A percentile compares a stretch with the other conserved stretches of the same genome.
Evolutionary conservation across 768 basidiomycete genomes (phyloP).

Genomic region (Tubosaeta brunneosetosa): DNA sequence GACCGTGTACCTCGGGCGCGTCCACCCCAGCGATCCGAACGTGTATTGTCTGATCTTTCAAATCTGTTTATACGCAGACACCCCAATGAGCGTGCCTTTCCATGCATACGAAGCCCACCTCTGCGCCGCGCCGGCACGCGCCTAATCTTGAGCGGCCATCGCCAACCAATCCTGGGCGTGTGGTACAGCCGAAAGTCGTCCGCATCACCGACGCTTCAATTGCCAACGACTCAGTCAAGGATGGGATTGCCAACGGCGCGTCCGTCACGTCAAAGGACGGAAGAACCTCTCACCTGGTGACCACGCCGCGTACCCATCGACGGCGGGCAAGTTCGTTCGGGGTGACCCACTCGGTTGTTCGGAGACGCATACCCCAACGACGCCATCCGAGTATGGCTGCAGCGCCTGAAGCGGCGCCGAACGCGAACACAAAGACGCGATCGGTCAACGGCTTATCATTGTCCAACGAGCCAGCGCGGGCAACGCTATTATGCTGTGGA

Average conservation of each 20-base stretch:
- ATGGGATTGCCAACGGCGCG: too few species aligned
- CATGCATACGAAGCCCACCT: neutral
- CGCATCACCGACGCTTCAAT: conserved; percentile 68
- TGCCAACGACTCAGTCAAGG: neutral
- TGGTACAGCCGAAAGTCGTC: conserved; percentile 88
- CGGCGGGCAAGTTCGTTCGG: conserved; percentile 52
- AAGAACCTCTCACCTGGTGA: conserved; percentile 57
- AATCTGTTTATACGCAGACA: conserved; percentile 38
- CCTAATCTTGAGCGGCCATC: conserved; percentile 68
- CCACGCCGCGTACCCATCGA: conserved; percentile 73
- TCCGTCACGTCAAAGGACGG: too few species aligned
- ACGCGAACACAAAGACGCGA: conserved; percentile 6
- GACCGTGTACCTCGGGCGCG: conserved; percentile 72
- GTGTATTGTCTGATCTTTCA: conserved; percentile 79
- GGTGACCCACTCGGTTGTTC: conserved; percentile 66
- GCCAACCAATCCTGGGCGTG: conserved; percentile 72
- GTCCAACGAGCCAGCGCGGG: neutral
- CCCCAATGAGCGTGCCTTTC: too few species aligned
- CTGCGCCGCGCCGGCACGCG: conserved; percentile 42
- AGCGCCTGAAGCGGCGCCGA: conserved; percentile 14
- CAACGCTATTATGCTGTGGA: neutral
- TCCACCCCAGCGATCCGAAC: conserved; percentile 89
- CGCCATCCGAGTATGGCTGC: conserved; percentile 33
- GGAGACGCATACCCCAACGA: conserved; percentile 56
- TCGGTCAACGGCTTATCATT: neutral